Conservation (phyloP, 768 basidiomycete species). For the Kwoniella botswanensis region DNA sequence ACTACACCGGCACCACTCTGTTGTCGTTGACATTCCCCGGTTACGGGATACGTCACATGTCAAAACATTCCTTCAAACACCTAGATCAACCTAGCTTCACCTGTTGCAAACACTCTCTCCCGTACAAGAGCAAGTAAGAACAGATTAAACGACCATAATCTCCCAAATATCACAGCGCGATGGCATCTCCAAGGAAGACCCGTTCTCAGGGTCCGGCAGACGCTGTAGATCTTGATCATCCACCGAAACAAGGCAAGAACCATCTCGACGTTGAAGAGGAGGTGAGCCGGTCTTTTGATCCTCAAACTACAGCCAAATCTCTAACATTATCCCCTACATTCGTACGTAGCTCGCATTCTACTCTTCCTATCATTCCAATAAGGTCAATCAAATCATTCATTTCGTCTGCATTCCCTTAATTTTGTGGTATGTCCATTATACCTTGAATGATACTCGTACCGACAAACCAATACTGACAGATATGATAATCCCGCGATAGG, state of each 20-base stretch:
- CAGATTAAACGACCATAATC: too few relatives aligned
- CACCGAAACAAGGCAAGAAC: slow-evolving; percentile 8
- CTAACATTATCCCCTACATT: too few relatives aligned
- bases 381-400: slow-evolving; percentile 82
- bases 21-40: too few relatives aligned
- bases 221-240: slow-evolving; percentile 24
- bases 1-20: too few relatives aligned
- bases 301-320: neutral
- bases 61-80: too few relatives aligned
- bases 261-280: slow-evolving; percentile 40
- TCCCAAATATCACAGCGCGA: neutral
- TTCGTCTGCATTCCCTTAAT: slow-evolving; percentile 81
- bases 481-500: slow-evolving; percentile 18
- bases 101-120: too few relatives aligned
- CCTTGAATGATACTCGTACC: too few relatives aligned
- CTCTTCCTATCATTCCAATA: slow-evolving; percentile 86
- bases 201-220: slow-evolving; percentile 35
- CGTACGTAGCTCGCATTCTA: slow-evolving; percentile 79
- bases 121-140: too few relatives aligned
- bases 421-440: slow-evolving; percentile 66
- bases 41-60: too few relatives aligned
- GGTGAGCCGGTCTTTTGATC: slow-evolving; percentile 22
- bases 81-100: too few relatives aligned
- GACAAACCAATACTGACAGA: too few relatives aligned
- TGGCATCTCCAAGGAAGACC: slow-evolving; percentile 27